phyloP scores from a whole-genome alignment of 805 yeast species.

The Kluyveromyces aestuarii region DNA sequence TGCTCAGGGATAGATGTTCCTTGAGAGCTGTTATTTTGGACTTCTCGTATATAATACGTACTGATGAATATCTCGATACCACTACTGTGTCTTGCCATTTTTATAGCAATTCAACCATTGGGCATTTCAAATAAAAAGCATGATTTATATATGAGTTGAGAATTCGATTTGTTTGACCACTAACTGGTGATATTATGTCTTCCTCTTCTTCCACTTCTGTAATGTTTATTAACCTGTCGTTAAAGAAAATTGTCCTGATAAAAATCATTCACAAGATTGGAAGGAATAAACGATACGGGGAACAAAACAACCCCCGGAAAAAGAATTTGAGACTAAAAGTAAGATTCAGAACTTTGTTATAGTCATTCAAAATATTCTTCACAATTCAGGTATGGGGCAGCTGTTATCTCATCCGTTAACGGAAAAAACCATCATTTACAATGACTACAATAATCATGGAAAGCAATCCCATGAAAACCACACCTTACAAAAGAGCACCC shows the following conservation, averaged over 20 bases:
- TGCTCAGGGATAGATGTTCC: neutral
- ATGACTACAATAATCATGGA: conserved; percentile 26
- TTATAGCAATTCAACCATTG: no score
- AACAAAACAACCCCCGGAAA: neutral
- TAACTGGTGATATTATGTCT: no score
- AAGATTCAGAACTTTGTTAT: no score
- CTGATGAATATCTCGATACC: neutral
- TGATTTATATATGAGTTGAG: no score
- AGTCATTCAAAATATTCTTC: neutral
- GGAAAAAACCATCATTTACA: conserved; percentile 49
- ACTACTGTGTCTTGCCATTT: no score
- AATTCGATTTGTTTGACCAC: no score
- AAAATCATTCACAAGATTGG: no score
- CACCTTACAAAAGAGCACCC: neutral
- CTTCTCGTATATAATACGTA: neutral
- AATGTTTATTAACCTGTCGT: no score
- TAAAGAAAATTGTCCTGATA: no score
- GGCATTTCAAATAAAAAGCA: no score
- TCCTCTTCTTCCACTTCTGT: no score
- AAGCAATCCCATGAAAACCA: conserved; percentile 6
- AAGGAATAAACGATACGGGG: neutral
- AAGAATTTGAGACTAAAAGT: neutral
- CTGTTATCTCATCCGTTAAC: conserved; percentile 65
- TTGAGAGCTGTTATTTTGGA: neutral
- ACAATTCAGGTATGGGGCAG: conserved; percentile 50